These are phyloP conservation scores for Podaxis carcinomalis DNA, from an alignment of 768 basidiomycete species.

Conservation along the genomic window DNA sequence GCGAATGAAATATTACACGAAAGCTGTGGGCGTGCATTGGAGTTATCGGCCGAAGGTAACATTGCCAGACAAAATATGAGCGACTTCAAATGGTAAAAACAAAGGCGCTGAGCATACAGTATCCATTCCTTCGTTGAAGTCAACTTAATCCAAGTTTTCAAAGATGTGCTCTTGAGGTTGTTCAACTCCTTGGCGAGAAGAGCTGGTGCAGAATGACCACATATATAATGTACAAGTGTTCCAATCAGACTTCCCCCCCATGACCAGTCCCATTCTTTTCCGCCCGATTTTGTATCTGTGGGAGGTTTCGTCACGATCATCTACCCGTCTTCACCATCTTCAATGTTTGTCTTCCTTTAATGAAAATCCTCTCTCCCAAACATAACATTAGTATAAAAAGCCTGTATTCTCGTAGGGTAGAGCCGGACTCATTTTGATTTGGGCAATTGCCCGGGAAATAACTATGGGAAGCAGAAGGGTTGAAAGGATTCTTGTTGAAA, in stretches of 20 bases:
- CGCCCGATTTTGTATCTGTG: conserved; percentile 61
- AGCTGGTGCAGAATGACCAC: conserved; percentile 66
- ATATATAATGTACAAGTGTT: conserved; percentile 56
- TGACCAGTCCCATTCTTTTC: conserved; percentile 35
- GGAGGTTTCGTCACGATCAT: too few relatives aligned
- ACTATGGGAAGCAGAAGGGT: too few relatives aligned
- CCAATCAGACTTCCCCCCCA: conserved; percentile 45
- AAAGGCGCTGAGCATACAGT: conserved; percentile 40
- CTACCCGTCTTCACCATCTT: too few relatives aligned
- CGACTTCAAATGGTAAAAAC: neutral
- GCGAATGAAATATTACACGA: conserved; percentile 42
- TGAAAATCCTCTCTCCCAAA: too few relatives aligned
- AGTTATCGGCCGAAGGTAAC: conserved; percentile 64
- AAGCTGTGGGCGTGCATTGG: conserved; percentile 36
- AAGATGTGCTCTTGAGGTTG: conserved; percentile 8
- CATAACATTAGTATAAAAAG: too few relatives aligned
- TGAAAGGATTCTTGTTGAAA: too few relatives aligned
- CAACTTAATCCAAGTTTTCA: conserved; percentile 67
- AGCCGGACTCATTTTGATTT: too few relatives aligned
- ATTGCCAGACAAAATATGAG: conserved; percentile 35
- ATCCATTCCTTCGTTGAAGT: conserved; percentile 75
- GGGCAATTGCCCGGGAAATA: too few relatives aligned
- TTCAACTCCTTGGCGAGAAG: conserved; percentile 28
- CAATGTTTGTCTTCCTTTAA: too few relatives aligned
- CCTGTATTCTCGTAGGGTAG: too few relatives aligned